These are phyloP conservation scores for Solanum ossicruentum DNA, from an alignment of 257 asterid species.

Conservation along the genomic window DNA sequence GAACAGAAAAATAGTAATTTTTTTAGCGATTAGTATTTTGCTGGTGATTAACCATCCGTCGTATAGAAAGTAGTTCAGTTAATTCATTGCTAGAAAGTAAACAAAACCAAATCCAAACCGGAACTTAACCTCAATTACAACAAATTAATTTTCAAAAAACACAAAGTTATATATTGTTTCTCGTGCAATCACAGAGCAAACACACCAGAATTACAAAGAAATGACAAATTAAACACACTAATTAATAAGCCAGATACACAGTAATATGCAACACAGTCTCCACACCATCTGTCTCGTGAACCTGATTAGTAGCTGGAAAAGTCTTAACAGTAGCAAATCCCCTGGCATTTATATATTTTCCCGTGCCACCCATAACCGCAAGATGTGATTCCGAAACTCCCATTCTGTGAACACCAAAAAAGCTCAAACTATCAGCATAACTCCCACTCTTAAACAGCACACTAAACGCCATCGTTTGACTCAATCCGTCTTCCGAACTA, in stretches of 20 bases:
- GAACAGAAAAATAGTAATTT: too few species aligned
- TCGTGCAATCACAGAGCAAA: not conserved
- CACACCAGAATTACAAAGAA: not conserved
- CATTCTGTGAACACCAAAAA: slow-evolving; percentile 62
- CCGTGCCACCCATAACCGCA: slow-evolving; percentile 87
- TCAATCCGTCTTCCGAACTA: slow-evolving; percentile 70
- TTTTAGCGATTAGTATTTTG: too few species aligned
- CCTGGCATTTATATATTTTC: slow-evolving; percentile 62
- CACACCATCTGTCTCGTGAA: slow-evolving; percentile 62
- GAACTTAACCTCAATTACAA: not conserved
- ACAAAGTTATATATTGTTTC: not conserved
- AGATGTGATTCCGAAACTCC: slow-evolving; percentile 73
- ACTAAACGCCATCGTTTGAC: slow-evolving; percentile 77
- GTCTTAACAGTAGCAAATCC: slow-evolving; percentile 69
- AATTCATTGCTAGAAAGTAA: not conserved
- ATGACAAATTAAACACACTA: not conserved
- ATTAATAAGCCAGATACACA: slow-evolving; percentile 59
- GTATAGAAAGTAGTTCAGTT: not conserved
- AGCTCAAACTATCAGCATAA: slow-evolving; percentile 55
- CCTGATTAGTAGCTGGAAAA: slow-evolving; percentile 20
- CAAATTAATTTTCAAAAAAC: not conserved
- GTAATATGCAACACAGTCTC: slow-evolving; percentile 57
- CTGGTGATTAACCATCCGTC: too few species aligned
- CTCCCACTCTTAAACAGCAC: slow-evolving; percentile 67
- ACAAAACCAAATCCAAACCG: not conserved